Conservation (phyloP, 2,329 filamentous ascomycete genomes). For the Gnomoniopsis smithogilvyi region DNA sequence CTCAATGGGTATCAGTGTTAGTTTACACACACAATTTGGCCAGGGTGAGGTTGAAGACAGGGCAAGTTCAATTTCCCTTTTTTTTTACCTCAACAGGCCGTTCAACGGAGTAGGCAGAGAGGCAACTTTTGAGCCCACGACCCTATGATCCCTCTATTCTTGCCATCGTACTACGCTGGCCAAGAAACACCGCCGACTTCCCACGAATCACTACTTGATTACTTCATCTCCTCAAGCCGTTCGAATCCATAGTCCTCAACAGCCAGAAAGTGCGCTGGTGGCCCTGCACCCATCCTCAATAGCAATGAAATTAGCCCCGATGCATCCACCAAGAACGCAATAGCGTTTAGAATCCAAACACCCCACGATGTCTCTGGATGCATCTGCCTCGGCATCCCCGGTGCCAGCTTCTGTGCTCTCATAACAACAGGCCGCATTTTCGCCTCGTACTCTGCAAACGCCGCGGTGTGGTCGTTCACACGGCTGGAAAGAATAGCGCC, state of each 20-base stretch:
- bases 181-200: too few relatives aligned
- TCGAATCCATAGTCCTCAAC: conserved; percentile 3
- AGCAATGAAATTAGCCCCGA: neutral
- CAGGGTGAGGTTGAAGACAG: too few relatives aligned
- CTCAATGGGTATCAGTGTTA: too few relatives aligned
- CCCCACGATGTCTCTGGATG: conserved; percentile 27
- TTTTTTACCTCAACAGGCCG: too few relatives aligned
- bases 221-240: neutral
- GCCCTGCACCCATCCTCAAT: conserved; percentile 3
- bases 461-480: conserved; percentile 24
- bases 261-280: conserved; percentile 7
- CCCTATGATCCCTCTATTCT: too few relatives aligned
- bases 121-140: too few relatives aligned
- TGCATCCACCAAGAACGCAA: neutral
- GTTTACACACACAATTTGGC: too few relatives aligned
- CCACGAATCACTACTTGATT: too few relatives aligned
- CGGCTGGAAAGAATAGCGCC: conserved; percentile 37
- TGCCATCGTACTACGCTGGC: too few relatives aligned
- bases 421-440: conserved; percentile 35
- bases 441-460: conserved; percentile 36
- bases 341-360: conserved; percentile 22
- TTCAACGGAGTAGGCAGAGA: too few relatives aligned
- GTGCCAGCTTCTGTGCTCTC: conserved; percentile 33
- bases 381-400: conserved; percentile 24
- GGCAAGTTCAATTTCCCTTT: too few relatives aligned